phyloP scores from a whole-genome alignment of 768 basidiomycete genomes.

The Nidularia pulvinata region DNA sequence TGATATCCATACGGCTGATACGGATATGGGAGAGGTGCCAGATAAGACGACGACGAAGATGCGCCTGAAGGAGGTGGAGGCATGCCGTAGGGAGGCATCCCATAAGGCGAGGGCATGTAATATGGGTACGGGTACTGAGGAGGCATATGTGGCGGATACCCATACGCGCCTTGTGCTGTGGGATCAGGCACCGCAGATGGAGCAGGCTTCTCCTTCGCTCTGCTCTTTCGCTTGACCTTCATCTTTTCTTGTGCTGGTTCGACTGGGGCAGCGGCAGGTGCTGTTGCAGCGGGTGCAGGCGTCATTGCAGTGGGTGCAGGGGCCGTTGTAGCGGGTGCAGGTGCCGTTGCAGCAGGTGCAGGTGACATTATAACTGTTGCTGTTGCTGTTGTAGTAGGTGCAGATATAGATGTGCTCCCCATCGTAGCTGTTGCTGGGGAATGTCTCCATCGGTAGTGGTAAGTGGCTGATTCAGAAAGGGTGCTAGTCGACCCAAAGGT shows the following conservation, averaged over 20 bases:
- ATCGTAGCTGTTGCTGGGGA: background rate
- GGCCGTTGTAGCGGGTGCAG: background rate
- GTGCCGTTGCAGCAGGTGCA: background rate
- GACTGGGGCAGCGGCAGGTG: background rate
- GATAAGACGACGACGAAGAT: constrained; percentile 6
- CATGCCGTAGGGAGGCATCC: constrained; percentile 17
- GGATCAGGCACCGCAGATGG: background rate
- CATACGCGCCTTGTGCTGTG: constrained; percentile 1
- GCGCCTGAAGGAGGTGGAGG: constrained; percentile 3
- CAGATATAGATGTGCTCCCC: constrained; percentile 1
- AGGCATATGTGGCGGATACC: constrained; percentile 12
- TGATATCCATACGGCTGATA: constrained; percentile 9
- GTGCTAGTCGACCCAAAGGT: background rate
- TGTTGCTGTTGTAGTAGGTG: background rate
- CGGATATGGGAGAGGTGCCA: constrained; percentile 12
- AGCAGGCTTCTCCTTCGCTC: background rate
- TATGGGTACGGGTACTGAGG: constrained; percentile 23
- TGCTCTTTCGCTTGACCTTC: background rate
- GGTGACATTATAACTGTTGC: background rate
- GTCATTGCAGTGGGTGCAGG: background rate
- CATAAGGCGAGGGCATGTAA: constrained; percentile 32
- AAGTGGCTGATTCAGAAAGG: background rate
- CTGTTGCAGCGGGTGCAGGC: background rate
- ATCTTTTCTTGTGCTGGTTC: background rate
- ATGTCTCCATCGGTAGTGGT: background rate